Conservation (phyloP, 1,284 basidiomycete species). For the Puccinia hordei region DNA sequence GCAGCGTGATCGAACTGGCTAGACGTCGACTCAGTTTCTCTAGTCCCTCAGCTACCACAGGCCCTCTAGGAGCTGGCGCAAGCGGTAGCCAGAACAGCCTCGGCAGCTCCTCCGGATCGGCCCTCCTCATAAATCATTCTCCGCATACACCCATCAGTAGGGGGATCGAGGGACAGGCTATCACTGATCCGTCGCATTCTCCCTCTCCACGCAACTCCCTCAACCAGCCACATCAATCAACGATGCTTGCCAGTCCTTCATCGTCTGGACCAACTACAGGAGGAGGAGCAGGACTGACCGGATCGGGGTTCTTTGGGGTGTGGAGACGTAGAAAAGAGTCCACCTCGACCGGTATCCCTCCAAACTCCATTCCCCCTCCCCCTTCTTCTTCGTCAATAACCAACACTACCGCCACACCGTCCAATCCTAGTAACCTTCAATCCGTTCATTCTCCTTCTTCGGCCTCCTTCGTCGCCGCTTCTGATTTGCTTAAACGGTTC, state of each 20-base stretch:
- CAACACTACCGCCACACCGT: not conserved
- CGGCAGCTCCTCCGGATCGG: not conserved
- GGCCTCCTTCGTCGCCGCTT: slow-evolving; percentile 30
- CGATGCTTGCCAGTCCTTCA: not conserved
- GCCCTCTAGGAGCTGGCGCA: not conserved
- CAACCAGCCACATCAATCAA: not conserved
- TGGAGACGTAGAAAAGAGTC: slow-evolving; percentile 46
- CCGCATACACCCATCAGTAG: not conserved
- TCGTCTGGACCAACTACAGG: not conserved
- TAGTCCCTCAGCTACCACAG: not conserved
- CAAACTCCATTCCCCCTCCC: not conserved
- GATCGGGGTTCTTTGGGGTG: slow-evolving; percentile 22
- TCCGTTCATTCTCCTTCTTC: not conserved
- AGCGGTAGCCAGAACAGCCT: not conserved
- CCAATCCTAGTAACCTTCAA: not conserved
- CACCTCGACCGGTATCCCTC: not conserved
- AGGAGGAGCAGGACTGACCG: slow-evolving; percentile 2
- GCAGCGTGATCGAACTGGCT: slow-evolving; percentile 23
- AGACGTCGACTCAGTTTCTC: slow-evolving; percentile 36
- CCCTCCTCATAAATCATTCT: not conserved
- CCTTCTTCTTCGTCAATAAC: not conserved
- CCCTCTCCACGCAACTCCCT: not conserved
- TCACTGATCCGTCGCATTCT: not conserved
- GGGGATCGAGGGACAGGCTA: not conserved
- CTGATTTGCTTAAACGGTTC: slow-evolving; percentile 39